Evolutionary conservation across 805 yeast genomes (phyloP), one percentile per base, ranked within the genome.

Genomic region (Wickerhamiella galacta): DNA sequence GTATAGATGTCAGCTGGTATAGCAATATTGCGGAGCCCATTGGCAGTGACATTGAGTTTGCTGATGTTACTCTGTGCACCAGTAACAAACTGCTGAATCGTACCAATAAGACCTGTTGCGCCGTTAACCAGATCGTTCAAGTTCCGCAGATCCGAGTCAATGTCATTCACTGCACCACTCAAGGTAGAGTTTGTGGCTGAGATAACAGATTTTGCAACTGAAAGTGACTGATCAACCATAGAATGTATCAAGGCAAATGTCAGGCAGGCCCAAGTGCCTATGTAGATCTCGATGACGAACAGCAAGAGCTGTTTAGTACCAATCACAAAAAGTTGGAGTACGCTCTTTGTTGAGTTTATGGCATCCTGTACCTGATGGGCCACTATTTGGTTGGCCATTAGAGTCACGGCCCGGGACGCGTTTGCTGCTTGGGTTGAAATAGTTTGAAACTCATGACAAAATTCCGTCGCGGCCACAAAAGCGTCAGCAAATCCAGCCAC

Each of bases 221-320:
- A 76, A 1, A 79, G 51, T 0, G 92, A 92, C 20, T 72, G 70
- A 42, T 70, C 72, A 1, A 74, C 75, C 0, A 79, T 66, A 3
- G 85, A 80, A 45, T 70, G 74, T 5, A 85, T 60, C 0, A 83
- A 70, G 4, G 90, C 74, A 0, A 78, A 70, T 10, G 82, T 51
- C 10, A 90, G 58, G 52, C 98, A 90, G 0, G 77, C 75, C 53
- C 80, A 81, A 0, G 96, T 90, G 0, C 95, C 96, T 2, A 83
- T 52, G 30, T 77, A 68, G 41, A 87, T 45, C 20, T 83, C 82
- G 6, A 87, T 56, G 6, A 70, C 57, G 47, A 87, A 80, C 3
- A 70, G 47, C 0, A 80, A 49, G 25, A 83, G 40, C 26, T 64
- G 61, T 43, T 78, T 75, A 6, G 74, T 56, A 0, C 72, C 75